phyloP scores from a whole-genome alignment of 345 rosid genomes.

The Arabidopsis suecica region DNA sequence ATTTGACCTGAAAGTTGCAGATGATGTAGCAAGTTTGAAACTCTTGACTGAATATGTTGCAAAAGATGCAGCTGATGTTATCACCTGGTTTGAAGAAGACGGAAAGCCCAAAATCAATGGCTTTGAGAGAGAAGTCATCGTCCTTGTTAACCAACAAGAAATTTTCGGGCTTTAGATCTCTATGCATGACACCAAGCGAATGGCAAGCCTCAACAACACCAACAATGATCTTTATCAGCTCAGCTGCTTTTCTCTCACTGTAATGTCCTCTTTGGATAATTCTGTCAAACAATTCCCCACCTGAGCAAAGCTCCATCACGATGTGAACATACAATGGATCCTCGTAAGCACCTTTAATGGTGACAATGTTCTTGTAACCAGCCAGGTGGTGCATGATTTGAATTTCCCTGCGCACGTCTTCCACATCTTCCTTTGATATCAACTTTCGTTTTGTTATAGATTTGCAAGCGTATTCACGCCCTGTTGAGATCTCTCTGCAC shows the following conservation, averaged over 20 bases:
- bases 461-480: conserved; percentile 89
- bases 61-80: conserved; percentile 9
- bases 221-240: conserved; percentile 86
- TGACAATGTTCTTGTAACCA: conserved; percentile 90
- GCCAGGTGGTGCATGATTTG: conserved; percentile 99
- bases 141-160: conserved; percentile 97
- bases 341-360: conserved; percentile 96
- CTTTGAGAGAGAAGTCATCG: conserved; percentile 96
- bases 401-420: conserved; percentile 94
- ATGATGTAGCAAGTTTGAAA: conserved; percentile 29
- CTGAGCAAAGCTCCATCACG: conserved; percentile 96
- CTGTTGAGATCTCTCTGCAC: conserved; percentile 70
- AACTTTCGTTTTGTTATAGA: conserved; percentile 94
- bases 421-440: conserved; percentile 93
- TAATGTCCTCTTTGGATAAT: conserved; percentile 98
- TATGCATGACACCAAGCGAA: conserved; percentile 97
- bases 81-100: conserved; percentile 97
- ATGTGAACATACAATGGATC: conserved; percentile 84
- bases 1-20: conserved; percentile 66
- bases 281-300: conserved; percentile 96
- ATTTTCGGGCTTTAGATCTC: conserved; percentile 98
- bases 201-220: conserved; percentile 98
- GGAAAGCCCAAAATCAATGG: conserved; percentile 98
- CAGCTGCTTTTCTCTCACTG: conserved; percentile 96
- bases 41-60: conserved; percentile 3